These are phyloP conservation scores for Extremus antarcticus DNA, from an alignment of 495 filamentous ascomycete genomes.

Conservation along the genomic window DNA sequence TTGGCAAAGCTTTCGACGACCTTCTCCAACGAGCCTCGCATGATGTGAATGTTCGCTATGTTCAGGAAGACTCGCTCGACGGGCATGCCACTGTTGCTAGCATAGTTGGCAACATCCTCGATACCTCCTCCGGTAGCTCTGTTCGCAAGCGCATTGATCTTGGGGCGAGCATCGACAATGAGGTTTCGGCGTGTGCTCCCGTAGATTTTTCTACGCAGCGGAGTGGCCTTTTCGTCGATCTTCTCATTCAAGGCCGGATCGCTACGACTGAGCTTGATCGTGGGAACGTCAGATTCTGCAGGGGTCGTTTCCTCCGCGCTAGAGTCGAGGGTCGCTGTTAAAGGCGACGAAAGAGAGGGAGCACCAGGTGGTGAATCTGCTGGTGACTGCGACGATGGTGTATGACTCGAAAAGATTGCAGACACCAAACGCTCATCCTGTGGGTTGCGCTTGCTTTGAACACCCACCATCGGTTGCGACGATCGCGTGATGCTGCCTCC, in stretches of 20 bases:
- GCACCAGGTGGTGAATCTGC: slow-evolving; percentile 14
- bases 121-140: slow-evolving; percentile 87
- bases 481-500: slow-evolving; percentile 94
- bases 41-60: slow-evolving; percentile 98
- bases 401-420: slow-evolving; percentile 74
- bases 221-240: slow-evolving; percentile 52
- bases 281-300: not conserved
- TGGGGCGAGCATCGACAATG: slow-evolving; percentile 93
- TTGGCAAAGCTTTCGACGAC: slow-evolving; percentile 88
- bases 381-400: slow-evolving; percentile 16
- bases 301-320: not conserved
- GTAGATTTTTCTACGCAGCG: slow-evolving; percentile 51
- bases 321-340: slow-evolving; percentile 5
- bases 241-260: slow-evolving; percentile 48
- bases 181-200: slow-evolving; percentile 90
- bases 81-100: slow-evolving; percentile 44
- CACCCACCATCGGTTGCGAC: slow-evolving; percentile 82
- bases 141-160: slow-evolving; percentile 92
- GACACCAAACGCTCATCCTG: slow-evolving; percentile 92
- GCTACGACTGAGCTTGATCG: slow-evolving; percentile 17
- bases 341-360: slow-evolving; percentile 11
- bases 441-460: slow-evolving; percentile 79
- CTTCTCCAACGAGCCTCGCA: slow-evolving; percentile 82
- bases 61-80: slow-evolving; percentile 81
- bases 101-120: slow-evolving; percentile 97